Conservation (phyloP, 768 basidiomycete genomes). For the Pleurotus citrinopileatus region DNA sequence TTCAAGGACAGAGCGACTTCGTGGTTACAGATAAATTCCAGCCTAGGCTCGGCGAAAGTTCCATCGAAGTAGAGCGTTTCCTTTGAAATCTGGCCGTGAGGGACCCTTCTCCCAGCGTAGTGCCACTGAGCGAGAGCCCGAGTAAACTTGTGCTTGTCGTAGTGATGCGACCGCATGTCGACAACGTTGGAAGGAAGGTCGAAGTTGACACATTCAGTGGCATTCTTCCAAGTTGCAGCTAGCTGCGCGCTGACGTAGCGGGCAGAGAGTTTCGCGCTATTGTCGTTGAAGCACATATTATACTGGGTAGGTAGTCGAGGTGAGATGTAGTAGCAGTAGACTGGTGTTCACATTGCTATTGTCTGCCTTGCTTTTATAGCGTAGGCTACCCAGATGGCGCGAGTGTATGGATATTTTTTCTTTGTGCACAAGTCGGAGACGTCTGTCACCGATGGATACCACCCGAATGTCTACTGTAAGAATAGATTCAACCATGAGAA, state of each 20-base stretch:
- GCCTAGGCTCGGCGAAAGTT: conserved; percentile 15
- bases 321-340: background rate
- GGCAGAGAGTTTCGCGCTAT: conserved; percentile 10
- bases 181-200: conserved; percentile 3
- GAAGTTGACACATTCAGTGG: conserved; percentile 13
- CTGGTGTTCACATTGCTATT: background rate
- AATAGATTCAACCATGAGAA: background rate
- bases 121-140: conserved; percentile 12
- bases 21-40: conserved; percentile 22
- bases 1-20: conserved; percentile 17
- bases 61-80: conserved; percentile 16
- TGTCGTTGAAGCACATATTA: conserved; percentile 5
- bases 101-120: conserved; percentile 9
- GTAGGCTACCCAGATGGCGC: background rate
- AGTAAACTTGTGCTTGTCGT: conserved; percentile 9
- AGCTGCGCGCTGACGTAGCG: conserved; percentile 16
- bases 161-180: conserved; percentile 4
- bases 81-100: conserved; percentile 9
- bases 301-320: background rate
- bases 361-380: background rate
- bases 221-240: conserved; percentile 14
- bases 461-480: background rate
- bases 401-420: background rate
- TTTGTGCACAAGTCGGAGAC: background rate
- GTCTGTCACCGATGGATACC: background rate